Percentiles rank a stretch among this genome's conserved stretches.
phyloP scores from a whole-genome alignment of 768 basidiomycete species.

The Leccinum rimulosum region DNA sequence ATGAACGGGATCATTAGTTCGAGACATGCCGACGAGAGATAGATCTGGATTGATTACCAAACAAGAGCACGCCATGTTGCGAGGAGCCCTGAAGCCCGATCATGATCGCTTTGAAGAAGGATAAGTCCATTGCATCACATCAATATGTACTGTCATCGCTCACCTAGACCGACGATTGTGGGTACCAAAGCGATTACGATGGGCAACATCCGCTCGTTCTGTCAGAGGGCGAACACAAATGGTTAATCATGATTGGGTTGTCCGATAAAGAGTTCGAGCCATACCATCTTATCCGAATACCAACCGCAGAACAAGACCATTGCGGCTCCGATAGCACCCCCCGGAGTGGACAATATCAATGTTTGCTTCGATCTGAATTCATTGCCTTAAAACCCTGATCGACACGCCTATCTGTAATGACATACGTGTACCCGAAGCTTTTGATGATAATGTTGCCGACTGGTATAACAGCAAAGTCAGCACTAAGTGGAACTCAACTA shows the following conservation, averaged over 20 bases:
- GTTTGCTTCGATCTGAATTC: constrained; percentile 52
- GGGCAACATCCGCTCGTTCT: constrained; percentile 61
- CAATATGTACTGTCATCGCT: constrained; percentile 3
- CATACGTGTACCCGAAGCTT: constrained; percentile 62
- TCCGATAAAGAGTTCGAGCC: background rate
- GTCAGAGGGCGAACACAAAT: no score
- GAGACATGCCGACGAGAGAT: background rate
- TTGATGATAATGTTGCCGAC: constrained; percentile 64
- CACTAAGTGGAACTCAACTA: background rate
- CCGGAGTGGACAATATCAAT: constrained; percentile 56
- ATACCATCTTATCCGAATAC: constrained; percentile 63
- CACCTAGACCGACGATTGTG: constrained; percentile 56
- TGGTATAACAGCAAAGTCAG: constrained; percentile 19
- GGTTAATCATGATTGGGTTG: no score
- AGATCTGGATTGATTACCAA: constrained; percentile 38
- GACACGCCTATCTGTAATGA: background rate
- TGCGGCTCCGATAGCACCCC: constrained; percentile 46
- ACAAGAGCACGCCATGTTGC: constrained; percentile 52
- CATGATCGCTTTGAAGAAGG: constrained; percentile 39
- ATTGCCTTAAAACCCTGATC: background rate
- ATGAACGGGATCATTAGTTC: background rate
- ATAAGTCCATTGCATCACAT: background rate
- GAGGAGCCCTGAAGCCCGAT: constrained; percentile 51
- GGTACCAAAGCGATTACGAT: constrained; percentile 57
- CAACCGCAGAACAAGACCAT: constrained; percentile 56